Evolutionary conservation across 139 green algal genomes (phyloP), one percentile per base, ranked within the genome.

Genomic region (Astrephomene gubernaculifera): DNA sequence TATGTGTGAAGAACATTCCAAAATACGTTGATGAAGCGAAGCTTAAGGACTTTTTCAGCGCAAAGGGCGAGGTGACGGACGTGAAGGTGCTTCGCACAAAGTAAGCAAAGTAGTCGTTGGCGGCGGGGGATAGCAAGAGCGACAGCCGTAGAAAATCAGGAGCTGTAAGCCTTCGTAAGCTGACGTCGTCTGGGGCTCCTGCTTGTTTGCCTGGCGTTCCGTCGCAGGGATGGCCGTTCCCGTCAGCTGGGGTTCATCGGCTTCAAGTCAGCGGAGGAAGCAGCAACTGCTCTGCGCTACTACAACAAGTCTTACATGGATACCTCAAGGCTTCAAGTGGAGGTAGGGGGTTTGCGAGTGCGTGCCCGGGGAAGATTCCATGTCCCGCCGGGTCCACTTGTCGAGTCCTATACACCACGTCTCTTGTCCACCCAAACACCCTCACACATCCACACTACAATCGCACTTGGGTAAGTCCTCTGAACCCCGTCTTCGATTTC

Each of bases 1-100:
- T 99, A 12, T 98, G 95, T 72, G 92, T 99, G 0, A 99, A 99
- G 86, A 97, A 97, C 85, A 70, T 99, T 12, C 97, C 97, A 6
- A 96, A 96, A 87, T 92, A 98, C 71, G 83, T 96, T 2, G 92
- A 88, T 27, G 96, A 99, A 41, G 43, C 87, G 14, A 85, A 93
- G 2, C 84, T 99, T 19, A 91, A 94, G 14, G 92, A 99, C 72
- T 94, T 97, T 85, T 89, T 92, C 71, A 38, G 87, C 4, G 53
- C 87, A 5, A 96, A 95, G 68, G 97, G 97, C 24, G 93, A 97
- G 63, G 94, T 99, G 17, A 99, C 97, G 5, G 97, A 99, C 83
- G 94, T 95, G 57, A 98, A 98, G 82, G 79, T 99, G n/a, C 88
- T 99, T 65, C 90, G 90, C 33, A 97, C 96, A 21, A 95, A 89